phyloP scores from a whole-genome alignment of 2,329 filamentous ascomycete species.

The Apiospora saccharicola region DNA sequence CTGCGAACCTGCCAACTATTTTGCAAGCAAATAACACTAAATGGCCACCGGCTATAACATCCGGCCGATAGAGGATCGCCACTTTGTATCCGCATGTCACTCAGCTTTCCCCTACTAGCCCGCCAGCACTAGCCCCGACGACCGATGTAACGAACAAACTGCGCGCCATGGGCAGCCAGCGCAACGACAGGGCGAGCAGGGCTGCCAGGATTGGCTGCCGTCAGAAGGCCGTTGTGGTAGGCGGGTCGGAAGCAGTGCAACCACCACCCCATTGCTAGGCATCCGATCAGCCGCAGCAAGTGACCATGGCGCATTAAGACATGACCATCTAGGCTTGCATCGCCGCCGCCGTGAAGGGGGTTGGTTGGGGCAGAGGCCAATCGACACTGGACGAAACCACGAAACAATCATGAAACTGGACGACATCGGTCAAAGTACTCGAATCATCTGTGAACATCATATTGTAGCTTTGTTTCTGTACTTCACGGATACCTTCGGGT shows the following conservation, averaged over 20 bases:
- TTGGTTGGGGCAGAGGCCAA: neutral
- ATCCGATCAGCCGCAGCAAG: neutral
- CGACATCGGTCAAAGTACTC: neutral
- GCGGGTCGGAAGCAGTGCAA: neutral
- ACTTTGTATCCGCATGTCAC: neutral
- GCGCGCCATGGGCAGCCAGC: neutral
- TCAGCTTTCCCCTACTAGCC: neutral
- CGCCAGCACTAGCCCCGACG: neutral
- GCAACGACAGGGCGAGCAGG: neutral
- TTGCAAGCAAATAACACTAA: neutral
- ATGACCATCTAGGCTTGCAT: neutral
- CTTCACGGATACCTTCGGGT: neutral
- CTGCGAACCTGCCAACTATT: neutral
- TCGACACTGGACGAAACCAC: neutral
- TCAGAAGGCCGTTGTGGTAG: neutral
- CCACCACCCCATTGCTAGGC: neutral
- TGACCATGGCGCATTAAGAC: neutral
- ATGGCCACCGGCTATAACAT: neutral
- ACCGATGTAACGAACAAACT: slow-evolving; percentile 1
- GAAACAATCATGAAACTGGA: neutral
- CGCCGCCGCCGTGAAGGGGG: neutral
- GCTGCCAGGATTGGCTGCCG: neutral
- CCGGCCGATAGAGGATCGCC: neutral
- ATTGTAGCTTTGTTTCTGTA: neutral
- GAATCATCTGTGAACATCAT: neutral